phyloP scores from a whole-genome alignment of 2,329 filamentous ascomycete species.

The Cercospora berteroae region DNA sequence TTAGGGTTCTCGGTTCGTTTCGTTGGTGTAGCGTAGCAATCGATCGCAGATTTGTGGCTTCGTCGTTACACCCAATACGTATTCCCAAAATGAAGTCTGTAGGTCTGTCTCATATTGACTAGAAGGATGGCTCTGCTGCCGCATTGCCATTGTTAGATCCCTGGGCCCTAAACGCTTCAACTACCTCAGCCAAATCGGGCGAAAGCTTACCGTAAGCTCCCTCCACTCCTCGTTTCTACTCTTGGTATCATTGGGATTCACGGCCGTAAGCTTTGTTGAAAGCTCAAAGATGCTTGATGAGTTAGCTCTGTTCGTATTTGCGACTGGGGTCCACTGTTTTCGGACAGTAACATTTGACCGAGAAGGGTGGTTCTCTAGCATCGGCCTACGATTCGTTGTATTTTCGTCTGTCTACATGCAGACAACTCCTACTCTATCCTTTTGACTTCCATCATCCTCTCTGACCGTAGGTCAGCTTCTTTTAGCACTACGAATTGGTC shows the following conservation, averaged over 20 bases:
- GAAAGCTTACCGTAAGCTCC: background rate
- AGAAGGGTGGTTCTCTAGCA: no score
- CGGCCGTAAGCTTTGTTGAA: background rate
- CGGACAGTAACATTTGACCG: no score
- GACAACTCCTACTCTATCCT: no score
- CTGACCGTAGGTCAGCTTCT: no score
- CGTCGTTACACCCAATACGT: background rate
- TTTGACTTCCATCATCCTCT: no score
- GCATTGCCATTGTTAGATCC: background rate
- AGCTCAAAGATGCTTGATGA: background rate
- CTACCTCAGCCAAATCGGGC: background rate
- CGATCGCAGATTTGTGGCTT: background rate
- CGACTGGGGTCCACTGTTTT: no score
- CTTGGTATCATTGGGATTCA: background rate
- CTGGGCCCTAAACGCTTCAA: background rate
- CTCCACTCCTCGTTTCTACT: background rate
- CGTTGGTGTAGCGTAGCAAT: background rate
- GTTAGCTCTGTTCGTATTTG: background rate
- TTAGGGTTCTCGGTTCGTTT: background rate
- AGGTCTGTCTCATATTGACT: background rate
- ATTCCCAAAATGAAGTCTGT: background rate
- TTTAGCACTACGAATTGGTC: no score
- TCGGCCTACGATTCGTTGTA: no score
- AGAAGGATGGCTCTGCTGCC: background rate
- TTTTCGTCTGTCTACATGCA: no score